These are phyloP conservation scores for Wickerhamomyces xylosicus DNA, from an alignment of 805 yeast genomes.

Conservation along the genomic window DNA sequence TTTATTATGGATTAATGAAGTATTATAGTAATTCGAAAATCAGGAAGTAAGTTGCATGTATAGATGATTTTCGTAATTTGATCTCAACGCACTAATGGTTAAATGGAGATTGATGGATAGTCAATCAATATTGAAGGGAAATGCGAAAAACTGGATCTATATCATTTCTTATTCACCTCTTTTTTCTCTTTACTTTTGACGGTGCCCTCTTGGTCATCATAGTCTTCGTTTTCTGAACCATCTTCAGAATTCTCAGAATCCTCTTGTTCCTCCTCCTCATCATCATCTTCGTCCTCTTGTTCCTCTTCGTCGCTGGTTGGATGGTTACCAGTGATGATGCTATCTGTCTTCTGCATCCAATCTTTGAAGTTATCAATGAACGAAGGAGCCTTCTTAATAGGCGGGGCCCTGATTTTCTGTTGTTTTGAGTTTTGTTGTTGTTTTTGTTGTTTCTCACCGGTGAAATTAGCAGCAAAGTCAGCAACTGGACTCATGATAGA, in stretches of 20 bases:
- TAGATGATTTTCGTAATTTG: too few species aligned
- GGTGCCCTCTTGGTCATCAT: slow-evolving; percentile 2
- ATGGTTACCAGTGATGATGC: slow-evolving; percentile 2
- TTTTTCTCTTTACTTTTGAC: slow-evolving; percentile 2
- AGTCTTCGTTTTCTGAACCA: background rate
- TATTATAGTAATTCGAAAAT: too few species aligned
- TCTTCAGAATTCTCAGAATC: slow-evolving; percentile 1
- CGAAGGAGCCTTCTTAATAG: slow-evolving; percentile 13
- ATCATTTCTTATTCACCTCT: slow-evolving; percentile 1
- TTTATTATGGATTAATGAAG: too few species aligned
- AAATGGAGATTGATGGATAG: too few species aligned
- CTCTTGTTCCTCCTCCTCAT: slow-evolving; percentile 1
- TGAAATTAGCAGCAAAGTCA: slow-evolving; percentile 44
- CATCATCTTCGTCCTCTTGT: slow-evolving; percentile 5
- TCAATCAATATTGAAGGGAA: too few species aligned
- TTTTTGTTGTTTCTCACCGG: slow-evolving; percentile 36
- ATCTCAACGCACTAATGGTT: too few species aligned
- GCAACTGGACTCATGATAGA: slow-evolving; percentile 6
- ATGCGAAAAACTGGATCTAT: too few species aligned
- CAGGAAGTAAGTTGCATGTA: too few species aligned
- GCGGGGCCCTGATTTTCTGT: slow-evolving; percentile 1
- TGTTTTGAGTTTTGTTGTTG: slow-evolving; percentile 4
- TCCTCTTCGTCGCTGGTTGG: background rate
- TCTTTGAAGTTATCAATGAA: slow-evolving; percentile 22
- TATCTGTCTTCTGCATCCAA: slow-evolving; percentile 24